Conservation (phyloP, 345 rosid species). For the Hypericum perforatum region DNA sequence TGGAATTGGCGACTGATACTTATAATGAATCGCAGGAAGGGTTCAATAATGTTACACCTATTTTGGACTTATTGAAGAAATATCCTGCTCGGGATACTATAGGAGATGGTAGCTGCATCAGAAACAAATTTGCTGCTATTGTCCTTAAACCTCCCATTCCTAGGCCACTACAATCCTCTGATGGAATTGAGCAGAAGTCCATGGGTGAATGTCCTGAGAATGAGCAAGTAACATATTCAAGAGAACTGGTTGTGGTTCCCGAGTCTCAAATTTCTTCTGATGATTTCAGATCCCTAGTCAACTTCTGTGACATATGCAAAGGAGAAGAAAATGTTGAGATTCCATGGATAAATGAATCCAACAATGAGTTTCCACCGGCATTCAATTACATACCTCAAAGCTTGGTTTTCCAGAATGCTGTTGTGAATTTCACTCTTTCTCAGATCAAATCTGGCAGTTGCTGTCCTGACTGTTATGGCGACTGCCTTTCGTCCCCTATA, state of each 20-base stretch:
- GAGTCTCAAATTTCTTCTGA: slow-evolving; percentile 35
- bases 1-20: slow-evolving; percentile 51
- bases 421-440: slow-evolving; percentile 49
- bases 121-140: slow-evolving; percentile 8
- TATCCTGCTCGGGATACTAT: slow-evolving; percentile 28
- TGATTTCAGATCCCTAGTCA: slow-evolving; percentile 40
- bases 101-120: slow-evolving; percentile 13
- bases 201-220: slow-evolving; percentile 14
- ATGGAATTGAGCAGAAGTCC: slow-evolving; percentile 1
- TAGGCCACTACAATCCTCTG: slow-evolving; percentile 1
- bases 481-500: slow-evolving; percentile 47
- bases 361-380: slow-evolving; percentile 37
- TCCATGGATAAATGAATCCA: slow-evolving; percentile 69
- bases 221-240: slow-evolving; percentile 10
- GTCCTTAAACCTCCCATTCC: slow-evolving; percentile 11
- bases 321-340: slow-evolving; percentile 64
- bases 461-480: slow-evolving; percentile 56
- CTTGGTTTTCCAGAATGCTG: slow-evolving; percentile 46
- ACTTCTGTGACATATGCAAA: slow-evolving; percentile 44
- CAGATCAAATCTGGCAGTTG: slow-evolving; percentile 42
- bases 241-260: slow-evolving; percentile 36
- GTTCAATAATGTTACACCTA: slow-evolving; percentile 25
- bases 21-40: slow-evolving; percentile 50
- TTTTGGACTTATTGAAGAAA: slow-evolving; percentile 35
- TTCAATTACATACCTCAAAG: slow-evolving; percentile 57